Conservation (phyloP, 179 eudicot species). For the Monotropa hypopitys region DNA sequence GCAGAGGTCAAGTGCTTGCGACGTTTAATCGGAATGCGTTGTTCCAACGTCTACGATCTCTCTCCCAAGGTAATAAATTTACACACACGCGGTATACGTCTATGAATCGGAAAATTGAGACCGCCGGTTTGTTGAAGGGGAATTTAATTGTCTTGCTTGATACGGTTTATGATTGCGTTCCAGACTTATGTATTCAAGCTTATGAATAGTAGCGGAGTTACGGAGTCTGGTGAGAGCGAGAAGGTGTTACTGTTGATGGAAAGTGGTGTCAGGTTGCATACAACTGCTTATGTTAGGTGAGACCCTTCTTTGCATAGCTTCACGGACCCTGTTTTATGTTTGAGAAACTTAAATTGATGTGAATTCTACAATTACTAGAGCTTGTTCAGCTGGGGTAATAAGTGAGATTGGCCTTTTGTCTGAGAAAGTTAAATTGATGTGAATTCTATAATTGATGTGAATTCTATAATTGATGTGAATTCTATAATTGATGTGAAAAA, state of each 20-base stretch:
- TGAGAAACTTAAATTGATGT: not conserved
- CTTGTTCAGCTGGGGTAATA: not conserved
- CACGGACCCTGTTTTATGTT: not conserved
- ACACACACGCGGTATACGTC: not conserved
- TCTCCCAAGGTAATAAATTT: conserved; percentile 52
- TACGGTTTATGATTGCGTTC: conserved; percentile 6
- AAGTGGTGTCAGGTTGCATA: conserved; percentile 90
- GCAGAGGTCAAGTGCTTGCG: conserved; percentile 95
- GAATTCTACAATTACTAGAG: not conserved
- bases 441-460: not conserved
- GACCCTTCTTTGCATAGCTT: not conserved
- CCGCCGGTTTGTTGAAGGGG: not conserved
- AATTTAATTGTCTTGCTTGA: not conserved
- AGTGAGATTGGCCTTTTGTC: too few species aligned
- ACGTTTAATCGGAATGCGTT: conserved; percentile 84
- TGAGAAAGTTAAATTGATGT: not conserved
- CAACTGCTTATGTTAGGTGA: conserved; percentile 76
- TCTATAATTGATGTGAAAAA: not conserved
- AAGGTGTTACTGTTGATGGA: conserved; percentile 90
- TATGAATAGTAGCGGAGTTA: conserved; percentile 92
- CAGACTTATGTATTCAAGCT: conserved; percentile 94
- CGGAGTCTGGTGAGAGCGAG: conserved; percentile 98
- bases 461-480: not conserved
- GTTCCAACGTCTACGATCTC: conserved; percentile 86
- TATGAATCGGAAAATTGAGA: not conserved